Base-by-base conservation (phyloP, 441 rosid species). In the Erysimum cheiri region DNA sequence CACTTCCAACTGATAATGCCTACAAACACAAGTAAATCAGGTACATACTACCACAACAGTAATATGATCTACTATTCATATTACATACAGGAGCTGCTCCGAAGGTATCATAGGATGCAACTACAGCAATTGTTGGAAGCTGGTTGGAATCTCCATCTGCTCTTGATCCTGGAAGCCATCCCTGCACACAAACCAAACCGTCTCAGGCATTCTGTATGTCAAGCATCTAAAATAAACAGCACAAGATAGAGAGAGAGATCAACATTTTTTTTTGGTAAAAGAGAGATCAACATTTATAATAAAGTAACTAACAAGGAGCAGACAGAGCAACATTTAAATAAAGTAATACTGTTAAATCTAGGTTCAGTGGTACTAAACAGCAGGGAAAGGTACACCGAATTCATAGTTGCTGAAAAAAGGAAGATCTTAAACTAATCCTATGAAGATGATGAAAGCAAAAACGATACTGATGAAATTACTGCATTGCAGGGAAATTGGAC, bases 1-100 rank as follows among this genome's bases (percentile, higher is more conserved):
- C 98, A 71, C 96, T 87, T 78, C 98, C 99, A 33, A 87, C 89
- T 22, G 99, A 88, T 80, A 95, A 78, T 74, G 96, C 96, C 99
- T 92, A 79, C 83, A 82, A 8, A 67, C 17, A 70, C 28, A 75
- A 77, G 75, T 69, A 59, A 39, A 56, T 72, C 60, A 71, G 77
- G 54, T 44, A 33, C 36, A 60, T 67, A 11, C 40, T 60, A 67
- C 54, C 32, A 66, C 39, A 50, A 44, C 35, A 47, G 32, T 37
- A 71, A 71, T 33, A 55, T 14, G 17, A 37, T 53, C n/a, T 4
- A 67, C 22, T 60, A 46, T 31, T 43, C 59, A 74, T 73, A 74
- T 70, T 73, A 86, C 96, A 29, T 85, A 95, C 99, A 69, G 99
- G 98, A 81, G 94, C 94, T 77, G 94, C 90, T 70, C 98, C 99